A percentile compares a stretch with the other conserved stretches of the same genome.
phyloP scores from a whole-genome alignment of 2,329 filamentous ascomycete species.

The Colletotrichum karsti region DNA sequence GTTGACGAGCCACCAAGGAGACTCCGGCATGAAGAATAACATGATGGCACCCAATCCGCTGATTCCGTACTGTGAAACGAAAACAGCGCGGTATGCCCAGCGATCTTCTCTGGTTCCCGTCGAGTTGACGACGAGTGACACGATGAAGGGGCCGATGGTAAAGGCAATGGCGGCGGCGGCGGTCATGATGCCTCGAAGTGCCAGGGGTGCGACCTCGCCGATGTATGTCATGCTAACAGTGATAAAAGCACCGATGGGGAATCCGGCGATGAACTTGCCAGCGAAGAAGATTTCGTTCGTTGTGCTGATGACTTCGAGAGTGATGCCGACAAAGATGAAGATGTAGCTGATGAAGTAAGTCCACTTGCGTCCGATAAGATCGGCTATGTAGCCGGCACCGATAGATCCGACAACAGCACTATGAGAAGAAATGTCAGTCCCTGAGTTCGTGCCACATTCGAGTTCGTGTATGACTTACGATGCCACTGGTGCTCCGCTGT shows the following conservation, averaged over 20 bases:
- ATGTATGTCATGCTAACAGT: slow-evolving; percentile 40
- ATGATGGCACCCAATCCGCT: slow-evolving; percentile 17
- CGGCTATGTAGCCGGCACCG: slow-evolving; percentile 19
- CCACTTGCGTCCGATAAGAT: slow-evolving; percentile 27
- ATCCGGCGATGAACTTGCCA: slow-evolving; percentile 52
- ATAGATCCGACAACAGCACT: slow-evolving; percentile 25
- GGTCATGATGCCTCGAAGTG: slow-evolving; percentile 38
- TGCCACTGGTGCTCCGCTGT: slow-evolving; percentile 50
- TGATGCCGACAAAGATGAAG: slow-evolving; percentile 46
- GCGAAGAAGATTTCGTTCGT: slow-evolving; percentile 49
- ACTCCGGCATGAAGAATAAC: slow-evolving; percentile 45
- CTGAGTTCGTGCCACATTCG: background rate
- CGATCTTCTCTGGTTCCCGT: slow-evolving; percentile 34
- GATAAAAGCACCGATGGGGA: slow-evolving; percentile 40
- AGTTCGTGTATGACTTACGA: slow-evolving; percentile 33
- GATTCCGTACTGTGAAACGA: slow-evolving; percentile 25
- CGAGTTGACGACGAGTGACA: slow-evolving; percentile 40
- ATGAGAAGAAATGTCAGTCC: background rate
- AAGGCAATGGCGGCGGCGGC: slow-evolving; percentile 36
- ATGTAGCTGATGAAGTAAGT: slow-evolving; percentile 42
- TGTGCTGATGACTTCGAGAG: slow-evolving; percentile 39
- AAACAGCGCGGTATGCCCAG: slow-evolving; percentile 41
- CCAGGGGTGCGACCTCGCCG: slow-evolving; percentile 39
- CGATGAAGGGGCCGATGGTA: slow-evolving; percentile 37
- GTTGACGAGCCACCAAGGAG: slow-evolving; percentile 49